phyloP scores from a whole-genome alignment of 495 filamentous ascomycete species.

The Annulohypoxylon nitens region DNA sequence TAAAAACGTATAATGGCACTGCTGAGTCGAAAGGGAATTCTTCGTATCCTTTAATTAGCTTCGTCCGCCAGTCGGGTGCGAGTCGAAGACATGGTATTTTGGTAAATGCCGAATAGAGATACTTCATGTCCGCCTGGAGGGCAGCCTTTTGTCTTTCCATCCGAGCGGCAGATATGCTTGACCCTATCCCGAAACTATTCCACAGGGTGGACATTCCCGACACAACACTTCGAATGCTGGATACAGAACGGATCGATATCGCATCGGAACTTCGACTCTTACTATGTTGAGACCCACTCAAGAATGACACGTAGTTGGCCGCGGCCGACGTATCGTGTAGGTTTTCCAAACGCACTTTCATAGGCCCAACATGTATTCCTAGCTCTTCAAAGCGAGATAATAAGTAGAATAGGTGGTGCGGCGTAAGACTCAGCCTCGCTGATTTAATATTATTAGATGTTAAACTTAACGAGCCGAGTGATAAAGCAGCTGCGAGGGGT shows the following conservation, averaged over 20 bases:
- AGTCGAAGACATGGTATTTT: constrained; percentile 94
- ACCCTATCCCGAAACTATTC: constrained; percentile 85
- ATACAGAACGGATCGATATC: constrained; percentile 93
- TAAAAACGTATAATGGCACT: constrained; percentile 95
- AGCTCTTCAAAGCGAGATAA: constrained; percentile 94
- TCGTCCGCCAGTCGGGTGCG: constrained; percentile 88
- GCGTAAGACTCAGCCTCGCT: constrained; percentile 92
- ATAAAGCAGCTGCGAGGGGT: constrained; percentile 84
- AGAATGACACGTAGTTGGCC: constrained; percentile 95
- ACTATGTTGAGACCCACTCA: constrained; percentile 80
- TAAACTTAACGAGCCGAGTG: constrained; percentile 85
- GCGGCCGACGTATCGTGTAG: constrained; percentile 88
- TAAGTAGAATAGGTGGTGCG: constrained; percentile 96
- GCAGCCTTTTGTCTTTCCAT: constrained; percentile 89
- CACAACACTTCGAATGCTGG: constrained; percentile 97
- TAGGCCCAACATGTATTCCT: constrained; percentile 88
- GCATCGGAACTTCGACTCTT: constrained; percentile 83
- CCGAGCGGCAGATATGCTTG: constrained; percentile 79
- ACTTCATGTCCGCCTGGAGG: constrained; percentile 87
- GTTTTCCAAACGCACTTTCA: constrained; percentile 96
- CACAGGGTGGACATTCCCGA: constrained; percentile 93
- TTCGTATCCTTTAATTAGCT: constrained; percentile 91
- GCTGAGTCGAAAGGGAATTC: constrained; percentile 98
- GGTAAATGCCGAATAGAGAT: constrained; percentile 97
- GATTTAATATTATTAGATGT: constrained; percentile 86